Base-by-base conservation (phyloP, 1,284 basidiomycete species). In the Apiotrichum gracile region DNA sequence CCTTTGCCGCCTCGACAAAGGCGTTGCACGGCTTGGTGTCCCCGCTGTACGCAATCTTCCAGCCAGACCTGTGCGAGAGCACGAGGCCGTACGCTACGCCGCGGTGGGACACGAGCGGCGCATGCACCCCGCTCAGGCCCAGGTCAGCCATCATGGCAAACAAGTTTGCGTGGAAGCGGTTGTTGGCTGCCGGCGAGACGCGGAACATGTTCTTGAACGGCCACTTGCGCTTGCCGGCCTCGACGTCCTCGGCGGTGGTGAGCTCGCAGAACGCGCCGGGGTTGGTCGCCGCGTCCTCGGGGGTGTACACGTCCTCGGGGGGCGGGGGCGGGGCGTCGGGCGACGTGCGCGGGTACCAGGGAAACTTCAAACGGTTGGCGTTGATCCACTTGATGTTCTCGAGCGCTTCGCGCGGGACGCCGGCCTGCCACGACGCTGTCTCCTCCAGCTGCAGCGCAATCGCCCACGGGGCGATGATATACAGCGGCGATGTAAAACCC, bases 41-140 rank as follows among this genome's bases (percentile, higher is more conserved):
- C 5, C 86, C 93, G 5, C 92, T 96, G 60, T 81, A 82, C 86
- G 83, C 85, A 19, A 91, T 77, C 60, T 86, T 86, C 89, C 90
- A 93, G 1, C 85, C 87, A 47, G 85, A 82, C 12, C 63, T 57
- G 68, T 88, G 85, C 41, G 80, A 79, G 40, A 93, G 72, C 27
- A 86, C 80, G 7, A 81, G 72, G 1, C 89, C 91, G 70, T 83
- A 88, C 46, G 85, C 87, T 39, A 64, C 44, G 35, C 83, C 83
- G 10, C 85, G 79, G 70, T 94, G 91, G n/a, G 76, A 67, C 3
- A 93, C 86, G 34, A 83, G 79, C 0, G 88, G 84, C 1, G 87
- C 83, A 21, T 73, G 71, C 55, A 93, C 79, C 29, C 58, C 58
- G 2, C 47, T 53, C 2, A 78, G 51, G 0, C 58, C 65, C 25